Conservation (phyloP, 225 moss, liverwort and hornwort species). For the Polytrichum formosum region DNA sequence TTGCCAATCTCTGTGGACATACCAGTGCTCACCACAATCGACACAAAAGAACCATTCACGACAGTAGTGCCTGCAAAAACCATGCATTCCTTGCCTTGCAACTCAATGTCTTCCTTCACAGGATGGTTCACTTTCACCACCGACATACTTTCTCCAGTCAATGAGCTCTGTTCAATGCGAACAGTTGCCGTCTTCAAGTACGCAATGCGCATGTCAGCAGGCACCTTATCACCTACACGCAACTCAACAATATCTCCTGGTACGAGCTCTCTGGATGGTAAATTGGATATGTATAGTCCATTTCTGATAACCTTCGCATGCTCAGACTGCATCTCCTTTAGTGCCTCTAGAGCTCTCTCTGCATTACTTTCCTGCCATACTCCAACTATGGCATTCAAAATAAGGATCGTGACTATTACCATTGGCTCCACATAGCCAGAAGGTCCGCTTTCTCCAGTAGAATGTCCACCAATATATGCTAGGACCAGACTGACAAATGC, state of each 20-base stretch:
- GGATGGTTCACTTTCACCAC: slow-evolving; percentile 72
- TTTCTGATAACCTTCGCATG: slow-evolving; percentile 68
- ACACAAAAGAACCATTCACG: slow-evolving; percentile 77
- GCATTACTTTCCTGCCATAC: slow-evolving; percentile 99
- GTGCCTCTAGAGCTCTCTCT: slow-evolving; percentile 79
- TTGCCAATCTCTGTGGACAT: slow-evolving; percentile 98
- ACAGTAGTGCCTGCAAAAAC: slow-evolving; percentile 82
- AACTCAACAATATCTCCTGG: slow-evolving; percentile 93
- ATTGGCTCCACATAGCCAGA: slow-evolving; percentile 86
- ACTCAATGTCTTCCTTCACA: slow-evolving; percentile 71
- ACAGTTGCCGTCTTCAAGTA: slow-evolving; percentile 79
- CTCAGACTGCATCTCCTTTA: slow-evolving; percentile 98
- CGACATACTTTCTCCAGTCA: slow-evolving; percentile 91
- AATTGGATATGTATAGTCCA: slow-evolving; percentile 52
- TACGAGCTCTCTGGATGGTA: slow-evolving; percentile 81
- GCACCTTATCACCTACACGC: slow-evolving; percentile 91
- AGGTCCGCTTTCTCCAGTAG: slow-evolving; percentile 43
- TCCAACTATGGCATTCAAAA: slow-evolving; percentile 91
- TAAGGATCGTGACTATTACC: slow-evolving; percentile 86
- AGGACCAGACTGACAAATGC: slow-evolving; percentile 79
- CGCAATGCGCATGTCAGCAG: slow-evolving; percentile 88
- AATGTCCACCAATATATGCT: slow-evolving; percentile 73
- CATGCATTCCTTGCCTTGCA: slow-evolving; percentile 88
- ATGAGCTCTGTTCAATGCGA: slow-evolving; percentile 85
- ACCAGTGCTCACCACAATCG: slow-evolving; percentile 63